Evolutionary conservation across 2,329 filamentous ascomycete genomes (phyloP), one percentile per base, ranked within the genome.

Genomic region (Diplodia scrobiculata): DNA sequence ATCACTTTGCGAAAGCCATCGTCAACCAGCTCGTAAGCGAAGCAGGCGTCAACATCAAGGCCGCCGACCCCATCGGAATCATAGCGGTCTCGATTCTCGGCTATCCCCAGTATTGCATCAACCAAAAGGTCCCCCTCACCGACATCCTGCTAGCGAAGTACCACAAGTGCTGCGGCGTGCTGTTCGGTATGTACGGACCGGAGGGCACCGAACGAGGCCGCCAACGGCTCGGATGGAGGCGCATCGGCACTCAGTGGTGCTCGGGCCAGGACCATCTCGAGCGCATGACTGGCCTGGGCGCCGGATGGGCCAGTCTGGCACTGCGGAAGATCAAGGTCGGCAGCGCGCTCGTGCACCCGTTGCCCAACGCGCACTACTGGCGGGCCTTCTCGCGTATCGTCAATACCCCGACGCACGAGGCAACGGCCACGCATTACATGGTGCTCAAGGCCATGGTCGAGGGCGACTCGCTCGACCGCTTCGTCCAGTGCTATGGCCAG

Each of bases 61-160:
- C 75, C 66, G 91, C 91, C 10, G 90, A 95, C 70, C 89, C 91
- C 0, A 84, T 96, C 52, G 92, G 92, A 27, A 82, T 93, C 27
- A 84, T 88, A 0, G 89, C 89, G 2, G 65, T 66, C 17, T 62
- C 54, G 6, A 25, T 66, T 5, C 29, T 66, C 25, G 65, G 65
- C 21, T 36, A 36, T 9, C 55, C 47, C 2, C 19, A 62, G 11
- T 48, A 54, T 47, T 66, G 65, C 27, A 54, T 66, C 45, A 38
- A 34, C 36, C n/a, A 48, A 60, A 89, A 87, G 9, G 78, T 84
- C 55, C 84, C 88, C 0, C 82, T 96, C 67, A 88, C 92, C 63
- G 91, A 96, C 74, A 91, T 98, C 67, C 82, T 98, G 34, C 89
- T 96, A 72, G 89, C 93, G 65, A 97, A 98, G 77, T 90, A 91